These are phyloP conservation scores for Brettanomyces anomalus DNA, from an alignment of 805 yeast genomes.

Conservation along the genomic window DNA sequence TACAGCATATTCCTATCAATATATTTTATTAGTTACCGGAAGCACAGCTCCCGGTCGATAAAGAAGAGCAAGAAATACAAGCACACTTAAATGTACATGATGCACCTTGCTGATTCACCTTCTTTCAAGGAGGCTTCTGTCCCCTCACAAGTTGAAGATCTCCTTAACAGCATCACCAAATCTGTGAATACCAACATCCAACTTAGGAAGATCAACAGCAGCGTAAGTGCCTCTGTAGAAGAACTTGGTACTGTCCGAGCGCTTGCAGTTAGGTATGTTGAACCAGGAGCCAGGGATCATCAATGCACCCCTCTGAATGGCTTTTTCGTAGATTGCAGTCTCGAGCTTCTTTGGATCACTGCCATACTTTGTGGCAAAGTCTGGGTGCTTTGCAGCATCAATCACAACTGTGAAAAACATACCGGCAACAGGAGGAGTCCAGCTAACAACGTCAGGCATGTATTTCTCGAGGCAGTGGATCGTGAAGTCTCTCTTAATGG, in stretches of 20 bases:
- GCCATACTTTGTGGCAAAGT: conserved; percentile 46
- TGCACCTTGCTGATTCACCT: too few species aligned
- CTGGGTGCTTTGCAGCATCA: conserved; percentile 77
- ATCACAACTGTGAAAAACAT: conserved; percentile 73
- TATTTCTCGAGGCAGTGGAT: conserved; percentile 61
- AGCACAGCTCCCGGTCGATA: too few species aligned
- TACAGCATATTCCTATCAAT: too few species aligned
- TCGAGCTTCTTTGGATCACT: conserved; percentile 60
- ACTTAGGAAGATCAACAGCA: conserved; percentile 64
- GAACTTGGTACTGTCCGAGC: conserved; percentile 36
- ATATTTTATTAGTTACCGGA: too few species aligned
- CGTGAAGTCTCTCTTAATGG: conserved; percentile 81
- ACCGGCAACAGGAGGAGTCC: conserved; percentile 68
- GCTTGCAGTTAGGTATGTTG: conserved; percentile 41
- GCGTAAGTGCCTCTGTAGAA: conserved; percentile 88
- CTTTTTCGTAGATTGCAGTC: conserved; percentile 50
- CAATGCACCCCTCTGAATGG: conserved; percentile 51
- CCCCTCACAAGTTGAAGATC: conserved; percentile 37
- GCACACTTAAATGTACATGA: too few species aligned
- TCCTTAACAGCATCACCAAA: conserved; percentile 54
- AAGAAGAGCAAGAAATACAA: too few species aligned
- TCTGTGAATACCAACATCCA: conserved; percentile 54
- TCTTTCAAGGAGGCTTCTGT: not conserved
- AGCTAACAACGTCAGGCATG: conserved; percentile 38
- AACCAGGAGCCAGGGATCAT: conserved; percentile 86